Conservation (phyloP, 2,329 filamentous ascomycete genomes). For the Amesomyces nigricolor region DNA sequence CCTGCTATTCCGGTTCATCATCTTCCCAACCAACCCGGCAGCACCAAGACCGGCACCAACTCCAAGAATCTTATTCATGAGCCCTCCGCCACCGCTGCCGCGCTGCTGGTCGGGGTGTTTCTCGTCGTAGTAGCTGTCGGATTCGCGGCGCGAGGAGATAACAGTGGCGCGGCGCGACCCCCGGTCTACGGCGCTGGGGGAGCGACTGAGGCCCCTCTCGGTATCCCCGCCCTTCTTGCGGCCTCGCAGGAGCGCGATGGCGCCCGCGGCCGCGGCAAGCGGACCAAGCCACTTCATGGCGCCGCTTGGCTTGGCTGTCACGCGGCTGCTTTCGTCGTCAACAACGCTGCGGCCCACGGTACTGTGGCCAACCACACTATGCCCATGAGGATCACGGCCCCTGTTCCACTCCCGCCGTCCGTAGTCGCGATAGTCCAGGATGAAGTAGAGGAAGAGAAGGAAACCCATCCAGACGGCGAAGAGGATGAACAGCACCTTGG, state of each 20-base stretch:
- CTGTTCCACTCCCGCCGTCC: constrained; percentile 49
- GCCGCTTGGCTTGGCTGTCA: constrained; percentile 35
- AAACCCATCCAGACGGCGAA: constrained; percentile 73
- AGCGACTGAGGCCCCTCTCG: constrained; percentile 39
- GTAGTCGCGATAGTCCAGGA: constrained; percentile 66
- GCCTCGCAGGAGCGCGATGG: constrained; percentile 42
- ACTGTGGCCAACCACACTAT: constrained; percentile 43
- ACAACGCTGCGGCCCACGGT: constrained; percentile 36
- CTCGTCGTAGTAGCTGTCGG: constrained; percentile 58
- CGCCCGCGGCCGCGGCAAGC: constrained; percentile 47
- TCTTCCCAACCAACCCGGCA: constrained; percentile 54
- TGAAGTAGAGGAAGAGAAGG: constrained; percentile 70
- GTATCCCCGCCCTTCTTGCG: constrained; percentile 39
- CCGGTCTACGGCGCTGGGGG: constrained; percentile 35
- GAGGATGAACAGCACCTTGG: constrained; percentile 75
- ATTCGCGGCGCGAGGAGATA: constrained; percentile 46
- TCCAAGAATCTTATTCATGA: constrained; percentile 56
- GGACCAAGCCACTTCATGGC: constrained; percentile 46
- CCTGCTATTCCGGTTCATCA: constrained; percentile 49
- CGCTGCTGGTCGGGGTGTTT: constrained; percentile 54
- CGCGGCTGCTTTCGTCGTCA: constrained; percentile 36
- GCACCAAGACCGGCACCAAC: constrained; percentile 58
- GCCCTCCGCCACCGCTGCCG: constrained; percentile 43
- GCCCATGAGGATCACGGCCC: constrained; percentile 38
- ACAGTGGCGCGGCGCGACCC: constrained; percentile 41